Evolutionary conservation across 2,329 filamentous ascomycete genomes (phyloP), one percentile per base, ranked within the genome.

Genomic region (Rhinocladiella mackenziei): DNA sequence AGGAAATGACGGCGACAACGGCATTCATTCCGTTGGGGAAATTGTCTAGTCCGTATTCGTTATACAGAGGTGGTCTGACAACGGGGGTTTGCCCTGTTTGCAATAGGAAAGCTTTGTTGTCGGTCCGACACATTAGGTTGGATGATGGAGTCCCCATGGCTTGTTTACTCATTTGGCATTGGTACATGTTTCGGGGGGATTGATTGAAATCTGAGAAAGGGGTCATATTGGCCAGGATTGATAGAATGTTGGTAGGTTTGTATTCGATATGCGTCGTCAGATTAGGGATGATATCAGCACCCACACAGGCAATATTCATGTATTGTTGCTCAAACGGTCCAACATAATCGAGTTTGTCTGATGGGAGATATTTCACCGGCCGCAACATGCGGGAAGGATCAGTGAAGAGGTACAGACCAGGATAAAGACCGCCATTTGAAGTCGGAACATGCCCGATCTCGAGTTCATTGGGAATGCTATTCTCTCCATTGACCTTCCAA

Each of bases 121-220:
- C 92, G 36, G 89, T 94, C 62, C 92, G 82, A 68, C 94, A 86
- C 45, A 81, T 77, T 52, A 91, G 73, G 2, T 91, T 84, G 5
- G 89, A 86, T 45, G 85, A 89, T 3, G 91, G 89, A 17, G 92
- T 97, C 65, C 92, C 92, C 92, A 98, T 98, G 0, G 91, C 89
- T 71, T 98, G 92, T 66, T 98, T 98, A 71, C 88, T 89, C 92
- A 97, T 97, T 74, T 97, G 92, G 71, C 89, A 96, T 64, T 94
- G 87, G 65, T 97, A 98, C 91, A 97, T 97, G 69, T 98, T 98
- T 77, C 92, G 78, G 1, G 92, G 92, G 10, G 89, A 96, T 67
- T 98, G 92, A 69, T 98, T 98, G 71, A 95, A 95, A 64, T 98
- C 88, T 34, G 91, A 96, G 69, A 98, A 98, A 3, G 92, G 92